Conservation (phyloP, 192 early-diverging fungal genomes). For the Pilaira anomala region DNA sequence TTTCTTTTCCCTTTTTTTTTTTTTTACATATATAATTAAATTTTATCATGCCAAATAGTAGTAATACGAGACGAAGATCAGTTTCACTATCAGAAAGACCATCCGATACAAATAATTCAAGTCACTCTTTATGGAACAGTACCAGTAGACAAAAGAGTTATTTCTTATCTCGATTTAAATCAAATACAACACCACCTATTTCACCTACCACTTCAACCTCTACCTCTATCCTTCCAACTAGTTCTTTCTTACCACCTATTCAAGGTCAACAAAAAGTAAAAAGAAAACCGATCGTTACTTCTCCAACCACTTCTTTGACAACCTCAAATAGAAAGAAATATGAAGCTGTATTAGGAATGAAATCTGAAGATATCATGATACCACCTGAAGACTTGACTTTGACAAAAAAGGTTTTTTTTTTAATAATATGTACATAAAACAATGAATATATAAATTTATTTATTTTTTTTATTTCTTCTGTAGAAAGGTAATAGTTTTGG, state of each 20-base stretch:
- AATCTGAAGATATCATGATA: slow-evolving; percentile 10
- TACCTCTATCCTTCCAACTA: neutral
- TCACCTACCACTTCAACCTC: neutral
- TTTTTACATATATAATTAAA: neutral
- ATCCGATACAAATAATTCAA: too few relatives aligned
- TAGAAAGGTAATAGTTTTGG: slow-evolving; percentile 5
- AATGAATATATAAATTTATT: neutral
- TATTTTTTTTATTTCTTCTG: too few relatives aligned
- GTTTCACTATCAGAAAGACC: neutral
- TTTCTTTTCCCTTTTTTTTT: neutral
- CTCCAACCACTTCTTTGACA: too few relatives aligned
- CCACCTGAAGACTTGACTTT: neutral
- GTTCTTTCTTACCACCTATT: neutral
- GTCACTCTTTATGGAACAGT: too few relatives aligned
- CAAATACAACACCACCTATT: neutral
- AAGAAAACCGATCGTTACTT: neutral
- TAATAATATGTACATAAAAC: neutral
- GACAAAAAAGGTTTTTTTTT: neutral
- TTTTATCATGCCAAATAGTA: neutral
- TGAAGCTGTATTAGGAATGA: slow-evolving; percentile 11
- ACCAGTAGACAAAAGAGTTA: neutral
- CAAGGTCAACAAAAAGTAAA: slow-evolving; percentile 9
- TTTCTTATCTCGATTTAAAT: slow-evolving; percentile 17
- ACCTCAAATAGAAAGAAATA: slow-evolving; percentile 11
- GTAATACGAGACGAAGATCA: slow-evolving; percentile 4